phyloP scores from a whole-genome alignment of 1,284 basidiomycete genomes.

The Boletus holoroseus region DNA sequence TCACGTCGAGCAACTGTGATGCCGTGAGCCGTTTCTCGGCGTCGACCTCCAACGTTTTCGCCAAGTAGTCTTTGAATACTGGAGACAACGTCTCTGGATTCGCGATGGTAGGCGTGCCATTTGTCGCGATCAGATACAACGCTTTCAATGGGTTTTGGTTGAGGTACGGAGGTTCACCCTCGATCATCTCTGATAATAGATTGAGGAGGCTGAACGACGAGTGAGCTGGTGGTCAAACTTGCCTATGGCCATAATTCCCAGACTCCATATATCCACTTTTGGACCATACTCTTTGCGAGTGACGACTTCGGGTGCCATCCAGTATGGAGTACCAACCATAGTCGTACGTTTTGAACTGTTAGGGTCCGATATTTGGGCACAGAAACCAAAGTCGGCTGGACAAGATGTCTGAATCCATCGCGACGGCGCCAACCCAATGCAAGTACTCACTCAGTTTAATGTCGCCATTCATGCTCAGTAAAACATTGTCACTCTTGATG shows the following conservation, averaged over 20 bases:
- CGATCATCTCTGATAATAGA: conserved; percentile 82
- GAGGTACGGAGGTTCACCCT: conserved; percentile 96
- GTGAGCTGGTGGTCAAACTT: conserved; percentile 10
- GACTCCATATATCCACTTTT: conserved; percentile 97
- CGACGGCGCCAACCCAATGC: neutral
- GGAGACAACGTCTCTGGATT: conserved; percentile 87
- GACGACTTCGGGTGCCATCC: conserved; percentile 99
- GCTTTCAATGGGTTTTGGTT: conserved; percentile 97
- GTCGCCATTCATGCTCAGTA: conserved; percentile 88
- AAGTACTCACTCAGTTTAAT: conserved; percentile 87
- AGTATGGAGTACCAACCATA: conserved; percentile 99
- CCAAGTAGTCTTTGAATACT: conserved; percentile 89
- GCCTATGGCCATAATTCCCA: conserved; percentile 99
- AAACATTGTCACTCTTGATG: conserved; percentile 97
- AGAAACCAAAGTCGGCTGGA: conserved; percentile 97
- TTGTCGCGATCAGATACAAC: conserved; percentile 94
- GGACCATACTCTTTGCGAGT: conserved; percentile 98
- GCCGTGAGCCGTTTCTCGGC: conserved; percentile 90
- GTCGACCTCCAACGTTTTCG: conserved; percentile 90
- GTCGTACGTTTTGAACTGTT: conserved; percentile 92
- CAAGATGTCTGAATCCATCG: conserved; percentile 4
- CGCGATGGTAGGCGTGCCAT: conserved; percentile 95
- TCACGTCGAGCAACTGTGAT: conserved; percentile 71
- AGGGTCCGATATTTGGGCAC: conserved; percentile 92
- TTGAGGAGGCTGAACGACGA: conserved; percentile 3